Percentiles rank a stretch among this genome's conserved stretches.
These are phyloP conservation scores for Colletotrichum sublineola DNA, from an alignment of 2,329 filamentous ascomycete genomes.

Conservation along the genomic window DNA sequence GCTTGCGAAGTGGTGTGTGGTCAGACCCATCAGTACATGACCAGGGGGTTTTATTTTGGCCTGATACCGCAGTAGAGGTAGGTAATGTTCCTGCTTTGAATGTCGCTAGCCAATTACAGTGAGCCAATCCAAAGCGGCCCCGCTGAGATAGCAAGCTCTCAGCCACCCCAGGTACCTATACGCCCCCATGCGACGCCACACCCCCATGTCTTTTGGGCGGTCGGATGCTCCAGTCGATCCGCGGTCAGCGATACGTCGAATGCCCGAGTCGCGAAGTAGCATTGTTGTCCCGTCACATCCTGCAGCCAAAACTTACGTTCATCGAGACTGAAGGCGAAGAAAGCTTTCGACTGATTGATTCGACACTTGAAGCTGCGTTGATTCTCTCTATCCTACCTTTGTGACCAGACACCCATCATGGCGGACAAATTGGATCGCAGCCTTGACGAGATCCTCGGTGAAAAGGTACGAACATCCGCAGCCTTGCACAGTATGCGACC, in stretches of 20 bases:
- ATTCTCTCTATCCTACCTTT: neutral
- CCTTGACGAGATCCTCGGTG: slow-evolving; percentile 69
- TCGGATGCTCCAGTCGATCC: neutral
- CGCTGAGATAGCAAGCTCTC: neutral
- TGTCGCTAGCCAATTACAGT: slow-evolving; percentile 1
- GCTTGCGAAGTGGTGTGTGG: too few relatives aligned
- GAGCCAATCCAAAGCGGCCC: neutral
- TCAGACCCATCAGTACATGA: too few relatives aligned
- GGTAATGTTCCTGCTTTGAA: slow-evolving; percentile 6
- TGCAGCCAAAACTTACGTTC: slow-evolving; percentile 21
- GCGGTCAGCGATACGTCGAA: slow-evolving; percentile 11
- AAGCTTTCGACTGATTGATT: neutral
- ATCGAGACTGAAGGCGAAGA: slow-evolving; percentile 4
- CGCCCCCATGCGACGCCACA: slow-evolving; percentile 6
- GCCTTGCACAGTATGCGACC: slow-evolving; percentile 42
- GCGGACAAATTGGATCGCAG: slow-evolving; percentile 65
- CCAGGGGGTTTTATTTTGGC: too few relatives aligned
- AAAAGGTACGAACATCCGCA: slow-evolving; percentile 56
- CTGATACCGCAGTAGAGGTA: too few relatives aligned
- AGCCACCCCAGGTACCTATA: neutral
- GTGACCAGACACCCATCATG: slow-evolving; percentile 45
- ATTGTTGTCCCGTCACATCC: slow-evolving; percentile 27
- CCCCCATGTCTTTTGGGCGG: neutral
- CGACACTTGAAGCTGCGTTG: neutral
- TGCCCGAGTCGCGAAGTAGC: slow-evolving; percentile 15